Base-by-base conservation (phyloP, 2,329 filamentous ascomycete species). In the Pseudocercospora fijiensis region DNA sequence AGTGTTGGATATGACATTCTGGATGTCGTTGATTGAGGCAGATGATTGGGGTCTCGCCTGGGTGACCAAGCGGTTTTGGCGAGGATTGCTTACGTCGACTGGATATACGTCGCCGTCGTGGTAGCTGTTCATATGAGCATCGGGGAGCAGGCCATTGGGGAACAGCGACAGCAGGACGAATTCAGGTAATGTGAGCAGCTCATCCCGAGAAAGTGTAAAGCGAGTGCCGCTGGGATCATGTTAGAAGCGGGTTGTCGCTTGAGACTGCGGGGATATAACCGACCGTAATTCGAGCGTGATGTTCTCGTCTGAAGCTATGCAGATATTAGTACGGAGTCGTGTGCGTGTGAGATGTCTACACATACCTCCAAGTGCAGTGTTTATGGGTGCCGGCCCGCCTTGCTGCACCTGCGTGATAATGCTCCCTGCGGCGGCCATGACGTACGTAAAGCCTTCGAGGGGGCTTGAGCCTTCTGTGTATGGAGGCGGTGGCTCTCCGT, bases 381-480 rank as follows among this genome's bases (percentile, higher is more conserved):
- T 96, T 72, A 97, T 87, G 41, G 93, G 90, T 73, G 92, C 90
- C 22, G 85, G 84, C 57, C 90, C 93, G 70, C 90, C 90, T 80
- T 99, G 95, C 77, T 96, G 93, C 73, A 99, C 95, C 82, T 99
- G 95, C 80, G 95, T 99, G 81, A 99, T 96, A 77, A 99, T 96
- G 86, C 95, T 98, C 84, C 94, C 94, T 80, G 94, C 93, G 78
- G 92, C 91, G 80, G 95, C 93, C 95, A 99, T 99, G 77, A 96
- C 87, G 86, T 96, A 99, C 73, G 90, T 89, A 76, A 99, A 99
- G 63, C 92, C 91, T 65, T 90, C 86, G 77, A 99, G 87, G 67
- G 95, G 95, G 82, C 92, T 97, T 66, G 88, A 90, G 73, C 94
- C 93, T 86, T 98, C 94, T 71, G 91, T 92, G 78, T 99, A 99